Evolutionary conservation across 495 filamentous ascomycete genomes (phyloP).

Genomic region (Neurospora pannonica): DNA sequence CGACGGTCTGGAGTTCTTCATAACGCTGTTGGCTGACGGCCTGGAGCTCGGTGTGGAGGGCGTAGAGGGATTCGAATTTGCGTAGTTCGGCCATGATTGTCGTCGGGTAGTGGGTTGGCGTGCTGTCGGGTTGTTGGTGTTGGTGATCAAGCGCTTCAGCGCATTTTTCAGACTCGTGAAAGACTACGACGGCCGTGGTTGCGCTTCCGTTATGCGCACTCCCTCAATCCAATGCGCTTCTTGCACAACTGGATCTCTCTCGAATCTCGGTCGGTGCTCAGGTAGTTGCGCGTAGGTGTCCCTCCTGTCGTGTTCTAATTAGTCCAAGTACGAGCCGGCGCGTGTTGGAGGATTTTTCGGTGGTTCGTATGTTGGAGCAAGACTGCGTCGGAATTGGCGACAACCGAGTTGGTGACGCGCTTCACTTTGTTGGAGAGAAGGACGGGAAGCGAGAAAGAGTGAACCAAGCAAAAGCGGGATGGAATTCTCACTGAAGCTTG

Average conservation of each 20-base stretch:
- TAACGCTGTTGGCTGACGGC: slow-evolving; percentile 53
- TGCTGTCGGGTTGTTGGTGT: not conserved
- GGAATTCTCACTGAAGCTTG: not conserved
- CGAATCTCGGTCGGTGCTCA: not conserved
- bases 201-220: not conserved
- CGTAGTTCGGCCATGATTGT: slow-evolving; percentile 54
- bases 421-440: not conserved
- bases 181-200: not conserved
- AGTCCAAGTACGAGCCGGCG: not conserved
- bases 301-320: not conserved
- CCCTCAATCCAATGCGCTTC: not conserved
- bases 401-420: not conserved
- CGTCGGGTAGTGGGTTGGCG: slow-evolving; percentile 1
- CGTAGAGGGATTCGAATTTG: slow-evolving; percentile 58
- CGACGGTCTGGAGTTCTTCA: slow-evolving; percentile 53
- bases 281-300: not conserved
- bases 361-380: not conserved
- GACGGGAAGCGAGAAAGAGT: not conserved
- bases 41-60: slow-evolving; percentile 68
- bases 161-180: slow-evolving; percentile 9
- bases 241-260: too few species aligned
- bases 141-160: slow-evolving; percentile 3
- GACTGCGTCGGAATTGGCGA: not conserved
- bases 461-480: not conserved
- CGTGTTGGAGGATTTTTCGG: not conserved